These are phyloP conservation scores for Maudiozyma humilis DNA, from an alignment of 1,139 yeast genomes.

Conservation along the genomic window DNA sequence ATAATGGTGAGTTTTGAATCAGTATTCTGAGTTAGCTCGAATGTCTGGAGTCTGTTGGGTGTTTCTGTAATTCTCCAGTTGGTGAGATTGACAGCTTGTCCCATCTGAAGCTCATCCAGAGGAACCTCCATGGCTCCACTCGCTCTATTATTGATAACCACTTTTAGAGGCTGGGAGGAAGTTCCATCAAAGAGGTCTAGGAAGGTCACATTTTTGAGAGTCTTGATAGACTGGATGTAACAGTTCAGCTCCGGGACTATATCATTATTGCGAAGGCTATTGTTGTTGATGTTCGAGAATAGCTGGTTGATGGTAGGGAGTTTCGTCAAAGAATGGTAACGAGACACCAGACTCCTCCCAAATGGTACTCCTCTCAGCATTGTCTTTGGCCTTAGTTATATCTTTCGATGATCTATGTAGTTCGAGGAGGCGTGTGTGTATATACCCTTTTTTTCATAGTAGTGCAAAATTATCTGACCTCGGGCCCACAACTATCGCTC, in stretches of 20 bases:
- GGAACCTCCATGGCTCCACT: constrained; percentile 5
- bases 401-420: neutral
- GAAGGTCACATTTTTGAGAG: constrained; percentile 69
- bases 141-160: constrained; percentile 42
- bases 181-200: constrained; percentile 78
- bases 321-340: neutral
- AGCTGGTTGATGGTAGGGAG: constrained; percentile 7
- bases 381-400: neutral
- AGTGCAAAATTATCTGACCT: neutral
- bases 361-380: neutral
- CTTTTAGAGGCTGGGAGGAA: constrained; percentile 44
- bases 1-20: constrained; percentile 31
- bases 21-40: constrained; percentile 33
- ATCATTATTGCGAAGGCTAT: constrained; percentile 3
- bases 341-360: neutral
- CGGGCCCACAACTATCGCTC: neutral
- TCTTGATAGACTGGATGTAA: constrained; percentile 66
- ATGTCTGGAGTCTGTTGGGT: constrained; percentile 34
- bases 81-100: constrained; percentile 35
- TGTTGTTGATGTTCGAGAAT: neutral
- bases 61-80: constrained; percentile 25
- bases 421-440: too few relatives aligned
- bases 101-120: constrained; percentile 31
- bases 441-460: neutral
- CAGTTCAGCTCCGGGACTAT: constrained; percentile 37